Conservation (phyloP, 2,329 filamentous ascomycete genomes). For the Colletotrichum sp. region DNA sequence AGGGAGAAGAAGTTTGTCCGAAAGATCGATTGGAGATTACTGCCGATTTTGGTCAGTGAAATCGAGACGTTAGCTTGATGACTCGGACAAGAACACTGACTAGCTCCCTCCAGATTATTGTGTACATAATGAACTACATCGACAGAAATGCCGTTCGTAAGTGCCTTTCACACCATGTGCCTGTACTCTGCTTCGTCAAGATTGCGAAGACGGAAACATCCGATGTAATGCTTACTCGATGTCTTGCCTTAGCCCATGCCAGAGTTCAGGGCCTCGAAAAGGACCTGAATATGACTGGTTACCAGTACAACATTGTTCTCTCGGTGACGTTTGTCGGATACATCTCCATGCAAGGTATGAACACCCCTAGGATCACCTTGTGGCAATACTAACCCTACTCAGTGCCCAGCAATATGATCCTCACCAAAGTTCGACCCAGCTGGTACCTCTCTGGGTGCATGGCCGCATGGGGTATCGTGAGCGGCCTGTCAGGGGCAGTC, state of each 20-base stretch:
- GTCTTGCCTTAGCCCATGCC: slow-evolving; percentile 29
- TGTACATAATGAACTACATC: slow-evolving; percentile 69
- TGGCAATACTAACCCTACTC: not conserved
- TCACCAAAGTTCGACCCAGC: slow-evolving; percentile 47
- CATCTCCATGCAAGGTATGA: slow-evolving; percentile 35
- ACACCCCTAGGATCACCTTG: accelerated
- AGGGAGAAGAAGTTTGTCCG: slow-evolving; percentile 57
- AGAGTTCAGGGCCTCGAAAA: slow-evolving; percentile 47
- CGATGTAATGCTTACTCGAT: not conserved
- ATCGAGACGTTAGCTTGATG: not conserved
- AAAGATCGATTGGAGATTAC: slow-evolving; percentile 62
- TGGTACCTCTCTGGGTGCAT: slow-evolving; percentile 37
- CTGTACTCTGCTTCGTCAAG: not conserved
- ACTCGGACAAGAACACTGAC: not conserved
- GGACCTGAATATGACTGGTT: slow-evolving; percentile 43
- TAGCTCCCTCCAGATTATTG: slow-evolving; percentile 35
- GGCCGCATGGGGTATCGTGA: slow-evolving; percentile 30
- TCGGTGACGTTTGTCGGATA: slow-evolving; percentile 40
- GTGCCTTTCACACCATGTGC: not conserved
- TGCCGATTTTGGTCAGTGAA: slow-evolving; percentile 57
- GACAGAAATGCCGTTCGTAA: slow-evolving; percentile 34
- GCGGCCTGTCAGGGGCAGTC: slow-evolving; percentile 24
- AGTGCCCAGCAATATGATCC: slow-evolving; percentile 51
- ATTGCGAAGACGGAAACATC: not conserved
- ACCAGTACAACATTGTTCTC: slow-evolving; percentile 40